Evolutionary conservation across 495 filamentous ascomycete genomes (phyloP), one percentile per base, ranked within the genome.

Genomic region (Neurospora cerealis): DNA sequence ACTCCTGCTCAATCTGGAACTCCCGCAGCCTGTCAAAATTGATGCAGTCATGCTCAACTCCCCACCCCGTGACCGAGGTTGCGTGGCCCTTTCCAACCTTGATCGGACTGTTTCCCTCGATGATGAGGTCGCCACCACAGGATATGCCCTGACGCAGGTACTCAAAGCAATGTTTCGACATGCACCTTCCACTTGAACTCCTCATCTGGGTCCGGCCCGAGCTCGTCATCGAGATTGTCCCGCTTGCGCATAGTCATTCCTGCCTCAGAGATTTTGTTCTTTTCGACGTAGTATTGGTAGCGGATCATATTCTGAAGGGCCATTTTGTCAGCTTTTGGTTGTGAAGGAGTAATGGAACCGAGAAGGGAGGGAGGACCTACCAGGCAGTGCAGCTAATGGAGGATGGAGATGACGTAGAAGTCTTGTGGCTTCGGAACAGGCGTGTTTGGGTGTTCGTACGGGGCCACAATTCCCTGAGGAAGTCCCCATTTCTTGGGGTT

Each of bases 1-100:
- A 44, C 66, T 71, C 73, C 1, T 75, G 70, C 11, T 80, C 73
- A 46, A 80, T 76, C 66, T 60, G 66, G 41, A 75, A 74, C 69
- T 71, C 60, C 9, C 39, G 62, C 69, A 74, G 19, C 37, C 8
- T 37, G 1, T 74, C 69, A 71, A 71, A 74, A 13, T 74, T 24
- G 3, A 74, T 74, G n/a, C 69, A 74, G 17, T 74, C 41, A 71
- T 74, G 73, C 13, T 74, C 73, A 15, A 71, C 69, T 8, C 69
- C 73, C 73, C 73, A 74, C 0, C 72, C 72, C 0, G 72, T 74
- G 0, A 74, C 72, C 9, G 72, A 70, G 0, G 72, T 70, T 5
- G 66, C 69, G n/a, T 74, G 73, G n/a, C 66, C 69, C 9, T 46
- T 41, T 72, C 41, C 66, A 19, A 46, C 73, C 15, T 54, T 54